phyloP scores from a whole-genome alignment of 2,329 filamentous ascomycete genomes.

The Metarhizium anisopliae region DNA sequence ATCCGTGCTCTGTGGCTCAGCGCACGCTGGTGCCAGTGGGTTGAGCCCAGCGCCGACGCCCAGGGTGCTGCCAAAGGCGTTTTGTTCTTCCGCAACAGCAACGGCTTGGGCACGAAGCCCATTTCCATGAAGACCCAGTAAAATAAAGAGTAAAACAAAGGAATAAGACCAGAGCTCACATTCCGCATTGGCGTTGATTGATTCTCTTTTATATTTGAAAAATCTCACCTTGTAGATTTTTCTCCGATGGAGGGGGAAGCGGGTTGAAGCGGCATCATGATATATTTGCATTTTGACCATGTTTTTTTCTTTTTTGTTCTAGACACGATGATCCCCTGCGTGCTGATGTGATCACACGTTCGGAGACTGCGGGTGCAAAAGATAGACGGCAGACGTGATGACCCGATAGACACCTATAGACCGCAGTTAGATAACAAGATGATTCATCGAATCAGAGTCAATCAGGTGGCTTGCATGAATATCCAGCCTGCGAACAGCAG shows the following conservation, averaged over 20 bases:
- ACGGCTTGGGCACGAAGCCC: slow-evolving; percentile 62
- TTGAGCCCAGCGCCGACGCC: slow-evolving; percentile 81
- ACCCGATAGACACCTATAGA: neutral
- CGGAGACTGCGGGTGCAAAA: neutral
- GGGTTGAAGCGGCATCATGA: slow-evolving; percentile 1
- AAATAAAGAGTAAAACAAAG: neutral
- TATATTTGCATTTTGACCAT: neutral
- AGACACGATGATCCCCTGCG: neutral
- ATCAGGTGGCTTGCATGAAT: too few species aligned
- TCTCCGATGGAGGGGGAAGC: neutral
- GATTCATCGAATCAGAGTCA: neutral
- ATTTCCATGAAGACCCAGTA: slow-evolving; percentile 14
- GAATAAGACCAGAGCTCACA: neutral
- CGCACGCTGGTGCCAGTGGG: slow-evolving; percentile 89
- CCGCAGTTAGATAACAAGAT: neutral
- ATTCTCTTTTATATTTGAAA: neutral
- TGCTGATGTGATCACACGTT: neutral
- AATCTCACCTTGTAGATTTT: neutral
- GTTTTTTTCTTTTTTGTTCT: neutral
- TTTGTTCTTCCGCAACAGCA: slow-evolving; percentile 91
- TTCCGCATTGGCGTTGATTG: slow-evolving; percentile 3
- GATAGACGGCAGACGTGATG: neutral
- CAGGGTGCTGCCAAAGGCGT: slow-evolving; percentile 75
- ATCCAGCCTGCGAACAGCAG: too few species aligned
- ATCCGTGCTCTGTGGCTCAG: slow-evolving; percentile 72